phyloP scores from a whole-genome alignment of 2,329 filamentous ascomycete genomes.

The Curvularia sp. region DNA sequence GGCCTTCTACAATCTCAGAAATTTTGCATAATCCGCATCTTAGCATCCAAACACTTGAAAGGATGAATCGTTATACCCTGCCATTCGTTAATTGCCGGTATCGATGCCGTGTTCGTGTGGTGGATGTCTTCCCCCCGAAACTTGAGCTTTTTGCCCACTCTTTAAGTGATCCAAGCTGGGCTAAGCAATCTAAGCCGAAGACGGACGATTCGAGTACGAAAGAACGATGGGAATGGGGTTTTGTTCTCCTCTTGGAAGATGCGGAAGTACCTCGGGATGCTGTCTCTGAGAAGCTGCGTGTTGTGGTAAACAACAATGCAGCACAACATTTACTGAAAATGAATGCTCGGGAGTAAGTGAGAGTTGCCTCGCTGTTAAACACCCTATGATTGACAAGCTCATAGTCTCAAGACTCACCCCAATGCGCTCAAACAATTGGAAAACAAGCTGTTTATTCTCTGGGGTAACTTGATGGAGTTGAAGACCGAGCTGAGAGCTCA shows the following conservation, averaged over 20 bases:
- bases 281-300: conserved; percentile 61
- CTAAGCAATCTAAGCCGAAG: conserved; percentile 35
- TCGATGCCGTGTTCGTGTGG: conserved; percentile 72
- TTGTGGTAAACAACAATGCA: conserved; percentile 65
- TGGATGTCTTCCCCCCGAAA: conserved; percentile 77
- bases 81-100: conserved; percentile 80
- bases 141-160: conserved; percentile 73
- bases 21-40: conserved; percentile 59
- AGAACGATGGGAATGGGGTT: conserved; percentile 81
- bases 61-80: conserved; percentile 56
- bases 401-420: conserved; percentile 63
- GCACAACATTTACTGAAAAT: conserved; percentile 64
- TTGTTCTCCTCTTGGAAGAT: conserved; percentile 80
- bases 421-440: conserved; percentile 62
- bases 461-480: conserved; percentile 72
- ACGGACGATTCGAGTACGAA: conserved; percentile 44
- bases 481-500: conserved; percentile 68
- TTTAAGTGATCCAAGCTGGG: conserved; percentile 48
- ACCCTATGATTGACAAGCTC: conserved; percentile 14
- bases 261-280: conserved; percentile 50
- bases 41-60: conserved; percentile 33
- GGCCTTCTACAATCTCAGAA: conserved; percentile 45
- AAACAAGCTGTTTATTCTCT: conserved; percentile 77
- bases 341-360: conserved; percentile 61
- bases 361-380: background rate